Evolutionary conservation across 345 rosid genomes (phyloP), one percentile per base, ranked within the genome.

Genomic region (Lepidium africanum): DNA sequence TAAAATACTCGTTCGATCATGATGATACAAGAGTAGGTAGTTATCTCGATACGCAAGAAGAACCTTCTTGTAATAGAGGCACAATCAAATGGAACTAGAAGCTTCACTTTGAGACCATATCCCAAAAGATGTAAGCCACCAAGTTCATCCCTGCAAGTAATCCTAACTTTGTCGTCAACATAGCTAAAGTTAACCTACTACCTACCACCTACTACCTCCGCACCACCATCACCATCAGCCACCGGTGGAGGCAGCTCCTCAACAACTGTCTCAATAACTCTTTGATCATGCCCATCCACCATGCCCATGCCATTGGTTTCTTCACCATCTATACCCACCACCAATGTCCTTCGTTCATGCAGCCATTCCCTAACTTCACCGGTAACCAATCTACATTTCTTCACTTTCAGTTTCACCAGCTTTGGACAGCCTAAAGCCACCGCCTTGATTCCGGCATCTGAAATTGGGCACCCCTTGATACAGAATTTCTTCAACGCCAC

Each of bases 331-430:
- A 89, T 68, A 59, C 83, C 83, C 66, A 92, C 77, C 53, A 84
- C 67, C 72, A 92, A 61, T 1, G 86, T 79, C 50, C 55, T 85
- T 4, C 65, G 79, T 21, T 71, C 80, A 54, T 62, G 79, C 79
- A 92, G 74, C 86, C 91, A 84, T 52, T 79, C 85, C n/a, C 72
- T 80, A 7, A 71, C 81, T 23, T 83, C 86, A 63, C 65, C 54
- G 10, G 83, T 87, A 59, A 92, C 95, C 65, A 82, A 81, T 64
- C 58, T 78, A 72, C 98, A 92, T 65, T 89, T 89, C 85, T 80
- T 89, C 30, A 92, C 89, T 81, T 92, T 92, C 38, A 92, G 65
- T 77, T 87, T 92, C 35, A 84, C 79, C 81, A 92, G 77, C 76
- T 65, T 87, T 5, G 98, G 96, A 63, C 95, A 92, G 0, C 98